These are phyloP conservation scores for Raphanus hybrid DNA, from an alignment of 441 rosid genomes.

Conservation along the genomic window DNA sequence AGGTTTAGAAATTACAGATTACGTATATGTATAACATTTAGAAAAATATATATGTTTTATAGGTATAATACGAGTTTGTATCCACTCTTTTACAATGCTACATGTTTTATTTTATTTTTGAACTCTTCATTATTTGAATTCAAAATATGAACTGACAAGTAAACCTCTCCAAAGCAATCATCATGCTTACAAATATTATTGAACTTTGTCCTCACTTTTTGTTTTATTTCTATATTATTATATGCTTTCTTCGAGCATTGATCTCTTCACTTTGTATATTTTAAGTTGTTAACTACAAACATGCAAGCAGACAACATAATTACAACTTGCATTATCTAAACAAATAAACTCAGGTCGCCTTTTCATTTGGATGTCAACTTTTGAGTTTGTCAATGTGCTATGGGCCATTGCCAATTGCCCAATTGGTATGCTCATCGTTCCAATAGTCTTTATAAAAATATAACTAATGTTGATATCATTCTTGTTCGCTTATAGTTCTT, in stretches of 20 bases:
- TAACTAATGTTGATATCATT: background rate
- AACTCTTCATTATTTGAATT: slow-evolving; percentile 25
- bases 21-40: background rate
- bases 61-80: background rate
- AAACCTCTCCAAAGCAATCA: slow-evolving; percentile 21
- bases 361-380: slow-evolving; percentile 25
- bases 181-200: slow-evolving; percentile 19
- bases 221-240: background rate
- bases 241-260: slow-evolving; percentile 27
- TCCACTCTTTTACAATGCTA: background rate
- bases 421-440: slow-evolving; percentile 14
- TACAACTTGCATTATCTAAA: slow-evolving; percentile 32
- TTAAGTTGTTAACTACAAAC: slow-evolving; percentile 34
- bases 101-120: background rate
- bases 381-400: slow-evolving; percentile 23
- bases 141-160: slow-evolving; percentile 17
- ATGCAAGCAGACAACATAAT: slow-evolving; percentile 45
- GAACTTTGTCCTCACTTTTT: background rate
- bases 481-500: slow-evolving; percentile 1
- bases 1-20: background rate
- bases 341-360: slow-evolving; percentile 12
- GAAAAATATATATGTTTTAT: background rate
- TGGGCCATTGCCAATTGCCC: slow-evolving; percentile 25
- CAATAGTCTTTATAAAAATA: background rate
- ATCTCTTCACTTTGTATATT: slow-evolving; percentile 19